These are phyloP conservation scores for Vicia faba DNA, from an alignment of 306 rosid species.

Conservation along the genomic window DNA sequence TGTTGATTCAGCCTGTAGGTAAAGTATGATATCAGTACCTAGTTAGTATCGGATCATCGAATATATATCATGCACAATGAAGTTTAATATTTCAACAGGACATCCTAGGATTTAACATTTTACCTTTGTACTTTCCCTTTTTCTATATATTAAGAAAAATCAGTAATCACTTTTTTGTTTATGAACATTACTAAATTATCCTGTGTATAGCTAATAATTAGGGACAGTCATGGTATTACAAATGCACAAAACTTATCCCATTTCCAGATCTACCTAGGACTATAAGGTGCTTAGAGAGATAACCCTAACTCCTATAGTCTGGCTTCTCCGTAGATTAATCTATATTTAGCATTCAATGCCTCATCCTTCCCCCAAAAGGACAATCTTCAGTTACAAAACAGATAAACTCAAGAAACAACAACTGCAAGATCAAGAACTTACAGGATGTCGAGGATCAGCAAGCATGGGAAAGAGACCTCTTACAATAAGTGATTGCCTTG, in stretches of 20 bases:
- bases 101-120: neutral
- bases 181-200: no score
- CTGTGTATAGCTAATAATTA: no score
- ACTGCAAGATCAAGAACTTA: constrained; percentile 46
- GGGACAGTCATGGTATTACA: neutral
- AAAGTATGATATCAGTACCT: constrained; percentile 2
- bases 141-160: no score
- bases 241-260: neutral
- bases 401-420: constrained; percentile 30
- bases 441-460: constrained; percentile 99
- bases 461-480: constrained; percentile 99
- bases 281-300: no score
- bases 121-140: no score
- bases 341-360: neutral
- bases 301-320: no score
- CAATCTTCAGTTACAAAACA: constrained; percentile 1
- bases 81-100: constrained; percentile 3
- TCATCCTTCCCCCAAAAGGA: constrained; percentile 13
- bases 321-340: no score
- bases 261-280: no score
- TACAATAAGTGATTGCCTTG: constrained; percentile 92
- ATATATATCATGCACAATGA: constrained; percentile 16
- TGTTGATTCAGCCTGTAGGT: constrained; percentile 87
- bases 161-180: no score
- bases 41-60: constrained; percentile 2